phyloP scores from a whole-genome alignment of 1,284 basidiomycete genomes.

The Mycena citricolor region DNA sequence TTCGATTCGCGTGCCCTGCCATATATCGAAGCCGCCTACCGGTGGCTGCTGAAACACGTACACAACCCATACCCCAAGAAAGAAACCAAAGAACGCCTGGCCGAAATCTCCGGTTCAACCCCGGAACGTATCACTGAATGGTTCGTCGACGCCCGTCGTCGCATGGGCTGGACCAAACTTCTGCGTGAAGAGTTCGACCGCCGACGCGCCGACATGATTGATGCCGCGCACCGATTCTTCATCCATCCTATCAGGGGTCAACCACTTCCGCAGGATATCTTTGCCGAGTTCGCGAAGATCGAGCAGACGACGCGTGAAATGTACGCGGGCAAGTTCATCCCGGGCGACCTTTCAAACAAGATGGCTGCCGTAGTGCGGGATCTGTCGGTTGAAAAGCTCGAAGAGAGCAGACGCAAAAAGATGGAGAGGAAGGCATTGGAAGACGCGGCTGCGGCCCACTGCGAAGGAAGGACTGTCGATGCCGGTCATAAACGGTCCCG shows the following conservation, averaged over 20 bases:
- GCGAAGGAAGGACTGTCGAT: conserved; percentile 19
- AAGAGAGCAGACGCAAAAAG: conserved; percentile 9
- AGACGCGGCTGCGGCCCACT: too few relatives aligned
- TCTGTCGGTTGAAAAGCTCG: conserved; percentile 25
- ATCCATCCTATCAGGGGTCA: conserved; percentile 30
- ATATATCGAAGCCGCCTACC: conserved; percentile 37
- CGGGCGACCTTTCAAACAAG: conserved; percentile 29
- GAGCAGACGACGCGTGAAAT: conserved; percentile 33
- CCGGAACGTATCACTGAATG: conserved; percentile 42
- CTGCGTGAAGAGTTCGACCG: conserved; percentile 39
- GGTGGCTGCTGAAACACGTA: conserved; percentile 47
- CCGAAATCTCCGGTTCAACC: conserved; percentile 24
- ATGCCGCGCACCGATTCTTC: conserved; percentile 42
- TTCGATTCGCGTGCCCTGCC: conserved; percentile 21
- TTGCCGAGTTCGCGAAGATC: conserved; percentile 36
- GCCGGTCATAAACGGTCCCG: conserved; percentile 14
- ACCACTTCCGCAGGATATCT: conserved; percentile 28
- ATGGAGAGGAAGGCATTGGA: not conserved
- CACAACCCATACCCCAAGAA: conserved; percentile 50
- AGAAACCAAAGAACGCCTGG: conserved; percentile 31
- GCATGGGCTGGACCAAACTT: conserved; percentile 53
- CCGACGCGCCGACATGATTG: conserved; percentile 37
- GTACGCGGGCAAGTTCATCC: conserved; percentile 30
- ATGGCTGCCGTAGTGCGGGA: conserved; percentile 30
- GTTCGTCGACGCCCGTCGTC: conserved; percentile 48